These are phyloP conservation scores for Pseudotsuga menziesii DNA, from an alignment of 75 land plant species.

Conservation along the genomic window DNA sequence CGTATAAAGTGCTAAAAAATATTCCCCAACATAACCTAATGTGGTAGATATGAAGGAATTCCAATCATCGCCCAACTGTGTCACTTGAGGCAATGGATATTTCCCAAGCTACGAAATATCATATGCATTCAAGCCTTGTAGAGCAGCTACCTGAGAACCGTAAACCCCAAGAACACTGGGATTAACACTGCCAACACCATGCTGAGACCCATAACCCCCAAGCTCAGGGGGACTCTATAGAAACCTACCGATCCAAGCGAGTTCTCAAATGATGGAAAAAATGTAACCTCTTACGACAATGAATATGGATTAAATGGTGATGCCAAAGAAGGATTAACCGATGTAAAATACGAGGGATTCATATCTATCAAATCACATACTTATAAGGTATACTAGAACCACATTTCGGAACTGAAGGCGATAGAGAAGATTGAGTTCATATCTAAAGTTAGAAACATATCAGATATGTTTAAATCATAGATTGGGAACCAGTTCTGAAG, in stretches of 20 bases:
- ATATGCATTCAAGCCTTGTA: slow-evolving; percentile 1
- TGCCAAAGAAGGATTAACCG: slow-evolving; percentile 35
- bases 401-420: too few relatives aligned
- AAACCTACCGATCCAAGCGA: slow-evolving; percentile 17
- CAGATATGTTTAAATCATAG: too few relatives aligned
- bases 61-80: slow-evolving; percentile 1
- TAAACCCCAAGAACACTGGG: slow-evolving; percentile 35
- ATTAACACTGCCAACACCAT: slow-evolving; percentile 21
- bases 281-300: slow-evolving; percentile 16
- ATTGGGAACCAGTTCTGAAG: too few relatives aligned
- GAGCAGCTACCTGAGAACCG: slow-evolving; percentile 26
- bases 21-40: not conserved
- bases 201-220: slow-evolving; percentile 10
- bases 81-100: not conserved
- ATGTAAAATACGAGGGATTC: slow-evolving; percentile 8
- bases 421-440: too few relatives aligned
- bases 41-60: slow-evolving; percentile 2
- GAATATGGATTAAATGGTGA: slow-evolving; percentile 37
- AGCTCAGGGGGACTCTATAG: slow-evolving; percentile 12
- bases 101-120: not conserved
- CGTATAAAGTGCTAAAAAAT: not conserved
- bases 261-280: slow-evolving; percentile 18
- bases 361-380: too few relatives aligned
- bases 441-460: too few relatives aligned
- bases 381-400: too few relatives aligned